A percentile compares a stretch with the other conserved stretches of the same genome.
Conservation (phyloP, 345 rosid genomes). For the Capsella bursapastoris region DNA sequence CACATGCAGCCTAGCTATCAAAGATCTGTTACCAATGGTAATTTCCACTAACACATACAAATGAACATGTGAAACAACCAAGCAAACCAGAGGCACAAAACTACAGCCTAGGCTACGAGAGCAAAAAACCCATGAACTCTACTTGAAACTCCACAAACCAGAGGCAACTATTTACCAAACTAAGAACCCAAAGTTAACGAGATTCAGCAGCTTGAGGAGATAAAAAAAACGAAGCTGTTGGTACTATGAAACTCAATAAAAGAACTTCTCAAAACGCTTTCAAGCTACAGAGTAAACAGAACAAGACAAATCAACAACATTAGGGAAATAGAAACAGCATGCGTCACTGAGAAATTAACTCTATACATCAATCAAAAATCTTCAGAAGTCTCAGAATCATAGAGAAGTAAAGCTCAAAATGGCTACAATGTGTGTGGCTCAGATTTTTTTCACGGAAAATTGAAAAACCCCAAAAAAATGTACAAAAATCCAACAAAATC, state of each 20-base stretch:
- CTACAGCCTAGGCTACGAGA: background rate
- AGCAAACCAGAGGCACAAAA: conserved; percentile 14
- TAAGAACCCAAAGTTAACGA: background rate
- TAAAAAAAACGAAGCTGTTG: background rate
- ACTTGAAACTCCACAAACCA: background rate
- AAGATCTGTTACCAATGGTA: background rate
- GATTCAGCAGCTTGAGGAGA: background rate
- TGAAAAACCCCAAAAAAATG: background rate
- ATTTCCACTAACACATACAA: background rate
- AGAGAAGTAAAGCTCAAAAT: background rate
- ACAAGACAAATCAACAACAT: background rate
- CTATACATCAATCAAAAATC: background rate
- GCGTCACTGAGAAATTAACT: background rate
- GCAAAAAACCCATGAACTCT: background rate
- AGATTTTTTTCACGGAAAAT: background rate
- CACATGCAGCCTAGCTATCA: background rate
- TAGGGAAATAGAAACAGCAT: background rate
- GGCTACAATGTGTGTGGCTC: background rate
- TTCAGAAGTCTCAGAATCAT: background rate
- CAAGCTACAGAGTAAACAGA: background rate
- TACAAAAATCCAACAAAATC: background rate
- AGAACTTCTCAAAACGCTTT: background rate
- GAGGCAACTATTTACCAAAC: background rate
- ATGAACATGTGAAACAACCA: background rate
- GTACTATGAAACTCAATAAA: background rate